Percentiles rank a stretch among this genome's conserved stretches.
These are phyloP conservation scores for Cutaneotrichosporon mucoides DNA, from an alignment of 1,284 basidiomycete species.

Conservation along the genomic window DNA sequence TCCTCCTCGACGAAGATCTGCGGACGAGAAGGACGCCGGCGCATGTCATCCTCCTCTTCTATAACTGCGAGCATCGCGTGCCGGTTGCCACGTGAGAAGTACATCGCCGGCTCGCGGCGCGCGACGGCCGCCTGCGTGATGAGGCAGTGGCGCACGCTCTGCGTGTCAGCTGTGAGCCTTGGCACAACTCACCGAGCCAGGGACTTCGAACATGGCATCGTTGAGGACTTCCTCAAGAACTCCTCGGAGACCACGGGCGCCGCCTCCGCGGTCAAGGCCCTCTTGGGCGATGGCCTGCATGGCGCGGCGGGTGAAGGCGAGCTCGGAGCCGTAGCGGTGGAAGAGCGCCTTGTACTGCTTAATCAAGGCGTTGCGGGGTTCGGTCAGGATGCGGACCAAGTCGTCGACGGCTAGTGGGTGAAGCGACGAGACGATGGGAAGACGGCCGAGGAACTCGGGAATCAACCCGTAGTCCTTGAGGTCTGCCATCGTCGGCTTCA, in stretches of 20 bases:
- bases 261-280: slow-evolving; percentile 75
- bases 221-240: slow-evolving; percentile 84
- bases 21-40: background rate
- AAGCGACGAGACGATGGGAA: slow-evolving; percentile 84
- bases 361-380: slow-evolving; percentile 82
- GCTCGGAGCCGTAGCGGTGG: slow-evolving; percentile 42
- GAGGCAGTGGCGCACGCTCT: slow-evolving; percentile 62
- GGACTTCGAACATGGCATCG: slow-evolving; percentile 80
- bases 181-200: slow-evolving; percentile 62
- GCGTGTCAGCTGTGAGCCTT: too few species aligned
- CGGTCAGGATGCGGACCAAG: slow-evolving; percentile 81
- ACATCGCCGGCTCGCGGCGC: slow-evolving; percentile 55
- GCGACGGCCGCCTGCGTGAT: slow-evolving; percentile 57
- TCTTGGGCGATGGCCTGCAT: slow-evolving; percentile 65
- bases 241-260: slow-evolving; percentile 79
- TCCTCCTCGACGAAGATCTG: slow-evolving; percentile 14
- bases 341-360: slow-evolving; percentile 85
- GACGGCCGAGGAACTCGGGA: slow-evolving; percentile 86
- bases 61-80: slow-evolving; percentile 56
- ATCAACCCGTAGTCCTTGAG: slow-evolving; percentile 87
- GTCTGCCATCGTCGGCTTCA: slow-evolving; percentile 55
- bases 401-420: slow-evolving; percentile 67
- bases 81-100: slow-evolving; percentile 61
- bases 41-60: slow-evolving; percentile 54
- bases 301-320: slow-evolving; percentile 49